Percentiles rank a stretch among this genome's conserved stretches.
Conservation (phyloP, 2,329 filamentous ascomycete genomes). For the Clonostachys rhizophaga region DNA sequence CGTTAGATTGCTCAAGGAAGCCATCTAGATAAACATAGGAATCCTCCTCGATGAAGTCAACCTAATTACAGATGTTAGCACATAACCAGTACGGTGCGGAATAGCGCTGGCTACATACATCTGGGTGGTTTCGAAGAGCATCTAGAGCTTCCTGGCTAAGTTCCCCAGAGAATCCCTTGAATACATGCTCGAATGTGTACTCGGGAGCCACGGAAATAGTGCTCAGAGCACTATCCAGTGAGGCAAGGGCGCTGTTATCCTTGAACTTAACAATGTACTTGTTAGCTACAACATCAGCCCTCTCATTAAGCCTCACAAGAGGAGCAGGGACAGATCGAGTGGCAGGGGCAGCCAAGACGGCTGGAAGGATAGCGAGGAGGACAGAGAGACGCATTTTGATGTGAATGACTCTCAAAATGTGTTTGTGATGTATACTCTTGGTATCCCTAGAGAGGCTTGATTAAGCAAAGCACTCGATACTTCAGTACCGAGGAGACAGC, state of each 20-base stretch:
- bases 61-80: conserved; percentile 18
- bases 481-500: too few relatives aligned
- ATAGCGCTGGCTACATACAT: not conserved
- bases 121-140: conserved; percentile 7
- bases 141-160: conserved; percentile 5
- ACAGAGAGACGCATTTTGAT: conserved; percentile 20
- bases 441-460: too few relatives aligned
- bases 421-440: too few relatives aligned
- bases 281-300: conserved; percentile 7
- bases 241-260: conserved; percentile 4
- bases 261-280: conserved; percentile 15
- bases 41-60: conserved; percentile 28
- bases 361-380: conserved; percentile 13
- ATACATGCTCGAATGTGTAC: conserved; percentile 7
- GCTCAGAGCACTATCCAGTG: conserved; percentile 4
- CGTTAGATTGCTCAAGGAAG: conserved; percentile 4
- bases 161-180: conserved; percentile 6
- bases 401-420: conserved; percentile 39
- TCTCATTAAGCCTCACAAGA: conserved; percentile 14
- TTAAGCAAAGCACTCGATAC: too few relatives aligned
- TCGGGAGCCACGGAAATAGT: conserved; percentile 5
- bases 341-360: conserved; percentile 12
- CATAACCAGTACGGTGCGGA: not conserved
- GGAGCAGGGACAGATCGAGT: conserved; percentile 23
- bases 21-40: conserved; percentile 10